Conservation (phyloP, 192 early-diverging fungal species). For the Thoreauomyces humboldtii region DNA sequence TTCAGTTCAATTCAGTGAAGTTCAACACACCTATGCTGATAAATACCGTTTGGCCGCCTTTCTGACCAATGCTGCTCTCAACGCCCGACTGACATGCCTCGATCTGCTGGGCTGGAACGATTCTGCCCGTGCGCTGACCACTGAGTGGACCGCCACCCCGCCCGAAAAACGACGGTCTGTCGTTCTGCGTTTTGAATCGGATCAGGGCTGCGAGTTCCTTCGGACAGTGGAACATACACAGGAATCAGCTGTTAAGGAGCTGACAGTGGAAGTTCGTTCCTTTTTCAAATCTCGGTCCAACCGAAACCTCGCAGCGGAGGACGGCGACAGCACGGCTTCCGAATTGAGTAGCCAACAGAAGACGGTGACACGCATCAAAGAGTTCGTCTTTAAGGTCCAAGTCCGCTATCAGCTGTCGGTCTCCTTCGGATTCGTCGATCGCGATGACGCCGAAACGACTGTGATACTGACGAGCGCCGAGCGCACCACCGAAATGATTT, state of each 20-base stretch:
- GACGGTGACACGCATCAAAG: neutral
- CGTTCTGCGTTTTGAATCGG: slow-evolving; percentile 13
- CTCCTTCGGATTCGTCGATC: neutral
- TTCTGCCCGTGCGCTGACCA: neutral
- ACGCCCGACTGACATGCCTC: slow-evolving; percentile 12
- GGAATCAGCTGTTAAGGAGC: neutral
- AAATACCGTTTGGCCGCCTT: slow-evolving; percentile 30
- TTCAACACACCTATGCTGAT: slow-evolving; percentile 25
- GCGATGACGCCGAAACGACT: neutral
- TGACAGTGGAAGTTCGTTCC: no score
- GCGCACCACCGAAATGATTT: neutral
- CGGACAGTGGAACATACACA: neutral
- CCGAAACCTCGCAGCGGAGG: no score
- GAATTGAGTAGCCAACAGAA: neutral
- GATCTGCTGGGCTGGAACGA: slow-evolving; percentile 18
- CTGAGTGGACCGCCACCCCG: neutral
- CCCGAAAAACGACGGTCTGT: neutral
- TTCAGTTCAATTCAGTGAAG: neutral
- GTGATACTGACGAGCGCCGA: neutral
- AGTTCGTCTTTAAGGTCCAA: neutral
- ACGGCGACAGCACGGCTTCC: no score
- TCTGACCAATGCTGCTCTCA: slow-evolving; percentile 13
- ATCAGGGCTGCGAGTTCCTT: slow-evolving; percentile 20
- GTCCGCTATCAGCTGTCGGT: neutral
- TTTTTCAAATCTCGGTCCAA: no score